Conservation (phyloP, 208 protist genomes). For the Trypanosoma conorhini region DNA sequence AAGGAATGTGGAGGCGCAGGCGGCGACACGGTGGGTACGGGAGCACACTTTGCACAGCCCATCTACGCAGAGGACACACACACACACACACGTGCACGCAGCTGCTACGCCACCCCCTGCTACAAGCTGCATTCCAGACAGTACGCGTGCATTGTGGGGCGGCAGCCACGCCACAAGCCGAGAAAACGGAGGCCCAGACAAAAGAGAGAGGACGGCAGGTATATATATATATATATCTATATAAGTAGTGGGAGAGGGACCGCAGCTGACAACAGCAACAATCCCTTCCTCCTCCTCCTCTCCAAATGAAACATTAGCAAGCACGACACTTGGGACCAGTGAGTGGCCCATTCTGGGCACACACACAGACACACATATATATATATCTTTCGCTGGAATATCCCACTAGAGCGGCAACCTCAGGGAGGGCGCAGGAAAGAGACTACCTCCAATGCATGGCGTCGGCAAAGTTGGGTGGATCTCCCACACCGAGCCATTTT, state of each 20-base stretch:
- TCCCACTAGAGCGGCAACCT: slow-evolving; percentile 1
- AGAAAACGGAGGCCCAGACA: not conserved
- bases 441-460: slow-evolving; percentile 22
- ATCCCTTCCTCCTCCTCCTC: too few relatives aligned
- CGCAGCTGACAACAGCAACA: too few relatives aligned
- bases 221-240: not conserved
- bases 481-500: slow-evolving; percentile 3
- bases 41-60: not conserved
- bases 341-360: not conserved
- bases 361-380: not conserved
- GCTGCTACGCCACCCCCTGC: too few relatives aligned
- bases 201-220: not conserved
- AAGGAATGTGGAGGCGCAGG: not conserved
- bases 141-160: too few relatives aligned
- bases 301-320: too few relatives aligned
- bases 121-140: too few relatives aligned
- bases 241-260: too few relatives aligned
- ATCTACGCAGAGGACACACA: too few relatives aligned
- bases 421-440: slow-evolving; percentile 16
- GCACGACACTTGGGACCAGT: not conserved
- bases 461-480: slow-evolving; percentile 9
- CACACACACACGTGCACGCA: too few relatives aligned
- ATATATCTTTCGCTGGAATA: not conserved
- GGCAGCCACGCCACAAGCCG: too few relatives aligned
- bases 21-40: not conserved